phyloP scores from a whole-genome alignment of 140 eudicot genomes.

The Anethum foeniculum region DNA sequence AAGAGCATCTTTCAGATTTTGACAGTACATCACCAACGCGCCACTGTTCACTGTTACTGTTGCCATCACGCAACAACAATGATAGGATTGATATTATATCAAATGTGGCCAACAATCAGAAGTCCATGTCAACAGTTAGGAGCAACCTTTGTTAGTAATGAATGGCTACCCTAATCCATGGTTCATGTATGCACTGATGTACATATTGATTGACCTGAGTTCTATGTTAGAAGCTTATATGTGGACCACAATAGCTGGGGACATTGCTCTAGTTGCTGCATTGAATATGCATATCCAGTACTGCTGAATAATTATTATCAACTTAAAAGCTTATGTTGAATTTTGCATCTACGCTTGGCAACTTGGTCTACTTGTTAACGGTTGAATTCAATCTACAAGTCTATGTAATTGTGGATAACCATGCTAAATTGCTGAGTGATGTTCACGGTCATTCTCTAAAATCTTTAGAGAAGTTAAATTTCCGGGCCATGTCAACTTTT shows the following conservation, averaged over 20 bases:
- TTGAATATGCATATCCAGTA: not conserved
- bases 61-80: not conserved
- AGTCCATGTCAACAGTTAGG: not conserved
- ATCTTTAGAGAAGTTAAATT: not conserved
- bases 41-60: not conserved
- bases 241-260: conserved; percentile 5
- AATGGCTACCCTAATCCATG: conserved; percentile 1
- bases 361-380: not conserved
- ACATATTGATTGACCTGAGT: conserved; percentile 10
- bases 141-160: not conserved
- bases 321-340: not conserved
- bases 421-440: not conserved
- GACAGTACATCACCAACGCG: not conserved
- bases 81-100: not conserved
- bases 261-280: conserved; percentile 1
- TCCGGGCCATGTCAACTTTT: not conserved
- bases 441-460: not conserved
- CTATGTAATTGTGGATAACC: not conserved
- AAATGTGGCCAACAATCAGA: not conserved
- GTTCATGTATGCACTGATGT: not conserved
- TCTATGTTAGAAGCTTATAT: not conserved
- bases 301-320: conserved; percentile 1
- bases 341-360: not conserved
- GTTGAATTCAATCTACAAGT: not conserved
- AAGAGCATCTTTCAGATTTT: not conserved